These are phyloP conservation scores for Platismatia glauca DNA, from an alignment of 495 filamentous ascomycete genomes.

Conservation along the genomic window DNA sequence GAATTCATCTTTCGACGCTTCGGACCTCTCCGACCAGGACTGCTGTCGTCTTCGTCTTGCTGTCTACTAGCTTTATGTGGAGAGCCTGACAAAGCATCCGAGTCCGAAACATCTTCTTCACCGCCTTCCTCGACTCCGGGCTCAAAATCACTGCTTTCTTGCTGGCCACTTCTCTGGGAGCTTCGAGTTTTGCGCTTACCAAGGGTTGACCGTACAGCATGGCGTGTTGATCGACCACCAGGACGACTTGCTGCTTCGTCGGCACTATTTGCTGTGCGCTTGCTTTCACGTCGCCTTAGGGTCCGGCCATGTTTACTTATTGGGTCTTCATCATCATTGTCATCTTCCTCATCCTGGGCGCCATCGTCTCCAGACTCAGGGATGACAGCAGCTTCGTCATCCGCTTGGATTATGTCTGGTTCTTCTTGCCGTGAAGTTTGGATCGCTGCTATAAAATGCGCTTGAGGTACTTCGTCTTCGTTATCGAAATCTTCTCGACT, in stretches of 20 bases:
- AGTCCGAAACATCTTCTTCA: slow-evolving; percentile 48
- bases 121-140: slow-evolving; percentile 63
- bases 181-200: slow-evolving; percentile 38
- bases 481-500: slow-evolving; percentile 30
- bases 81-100: slow-evolving; percentile 38
- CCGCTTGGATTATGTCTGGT: slow-evolving; percentile 31
- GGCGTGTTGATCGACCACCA: slow-evolving; percentile 40
- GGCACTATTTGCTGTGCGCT: slow-evolving; percentile 29
- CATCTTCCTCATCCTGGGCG: slow-evolving; percentile 51
- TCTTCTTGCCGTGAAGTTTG: slow-evolving; percentile 30
- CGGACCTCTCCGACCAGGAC: slow-evolving; percentile 40
- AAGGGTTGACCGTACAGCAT: slow-evolving; percentile 34
- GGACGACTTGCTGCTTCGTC: slow-evolving; percentile 27
- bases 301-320: slow-evolving; percentile 41
- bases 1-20: slow-evolving; percentile 42
- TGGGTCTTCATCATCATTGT: slow-evolving; percentile 63
- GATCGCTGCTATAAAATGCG: slow-evolving; percentile 32
- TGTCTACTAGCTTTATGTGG: slow-evolving; percentile 36
- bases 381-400: slow-evolving; percentile 40
- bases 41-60: slow-evolving; percentile 43
- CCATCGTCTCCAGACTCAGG: slow-evolving; percentile 45
- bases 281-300: slow-evolving; percentile 38
- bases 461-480: slow-evolving; percentile 27
- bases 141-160: slow-evolving; percentile 84
- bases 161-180: slow-evolving; percentile 46